Percentiles rank a stretch among this genome's conserved stretches.
phyloP scores from a whole-genome alignment of 2,329 filamentous ascomycete genomes.

The Stagonosporopsis chrysanthemi region DNA sequence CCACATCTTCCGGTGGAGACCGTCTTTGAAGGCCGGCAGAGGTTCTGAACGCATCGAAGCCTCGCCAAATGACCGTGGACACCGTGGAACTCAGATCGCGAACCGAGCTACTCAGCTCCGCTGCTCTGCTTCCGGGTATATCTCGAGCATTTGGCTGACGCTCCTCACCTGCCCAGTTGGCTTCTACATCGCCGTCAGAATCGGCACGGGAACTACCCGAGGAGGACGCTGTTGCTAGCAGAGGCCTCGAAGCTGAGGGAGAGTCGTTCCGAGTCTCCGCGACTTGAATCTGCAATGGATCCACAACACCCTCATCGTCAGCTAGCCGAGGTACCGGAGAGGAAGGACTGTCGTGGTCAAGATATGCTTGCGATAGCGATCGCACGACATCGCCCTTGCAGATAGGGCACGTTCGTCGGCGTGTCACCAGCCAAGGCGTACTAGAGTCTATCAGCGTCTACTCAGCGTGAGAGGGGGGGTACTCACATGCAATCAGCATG shows the following conservation, averaged over 20 bases:
- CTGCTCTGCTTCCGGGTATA: conserved; percentile 20
- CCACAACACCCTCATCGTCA: conserved; percentile 47
- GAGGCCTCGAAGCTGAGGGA: conserved; percentile 59
- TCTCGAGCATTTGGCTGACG: conserved; percentile 46
- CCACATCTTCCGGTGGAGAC: conserved; percentile 40
- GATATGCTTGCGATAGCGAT: conserved; percentile 45
- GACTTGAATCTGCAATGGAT: conserved; percentile 55
- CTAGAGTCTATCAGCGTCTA: conserved; percentile 56
- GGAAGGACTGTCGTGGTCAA: conserved; percentile 35
- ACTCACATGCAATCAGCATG: conserved; percentile 98
- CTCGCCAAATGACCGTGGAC: conserved; percentile 47
- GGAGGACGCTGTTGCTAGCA: conserved; percentile 44
- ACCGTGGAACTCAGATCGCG: conserved; percentile 45
- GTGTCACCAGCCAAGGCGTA: conserved; percentile 95
- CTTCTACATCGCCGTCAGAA: conserved; percentile 41
- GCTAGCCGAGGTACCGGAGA: conserved; percentile 28
- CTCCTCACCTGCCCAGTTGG: conserved; percentile 51
- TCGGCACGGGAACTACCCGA: conserved; percentile 11
- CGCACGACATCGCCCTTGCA: conserved; percentile 96
- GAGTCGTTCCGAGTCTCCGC: conserved; percentile 56
- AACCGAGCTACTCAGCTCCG: conserved; percentile 35
- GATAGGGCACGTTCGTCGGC: conserved; percentile 95
- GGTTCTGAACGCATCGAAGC: conserved; percentile 43
- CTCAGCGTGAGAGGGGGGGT: background rate
- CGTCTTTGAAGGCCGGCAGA: conserved; percentile 41